Conservation (phyloP, 305 asterid species). For the Fraxinus sp. region DNA sequence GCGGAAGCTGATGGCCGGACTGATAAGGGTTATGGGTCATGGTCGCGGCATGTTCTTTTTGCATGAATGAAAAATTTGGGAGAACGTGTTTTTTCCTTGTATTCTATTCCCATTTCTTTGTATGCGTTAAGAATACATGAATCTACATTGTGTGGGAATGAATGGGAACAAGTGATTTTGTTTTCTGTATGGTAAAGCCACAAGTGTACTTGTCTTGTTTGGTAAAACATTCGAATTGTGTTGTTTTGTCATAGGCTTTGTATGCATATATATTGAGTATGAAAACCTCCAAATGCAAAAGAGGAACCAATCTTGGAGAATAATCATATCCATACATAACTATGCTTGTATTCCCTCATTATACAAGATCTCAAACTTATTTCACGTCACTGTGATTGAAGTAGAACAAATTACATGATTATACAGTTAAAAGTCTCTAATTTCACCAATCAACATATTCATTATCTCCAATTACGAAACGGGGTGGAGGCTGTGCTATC, state of each 20-base stretch:
- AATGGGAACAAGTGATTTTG: slow-evolving; percentile 32
- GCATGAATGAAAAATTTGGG: slow-evolving; percentile 16
- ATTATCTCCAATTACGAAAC: neutral
- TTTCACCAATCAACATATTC: neutral
- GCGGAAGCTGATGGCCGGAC: neutral
- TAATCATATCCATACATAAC: neutral
- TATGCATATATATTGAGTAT: neutral
- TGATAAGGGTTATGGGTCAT: slow-evolving; percentile 24
- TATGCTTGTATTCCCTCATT: neutral
- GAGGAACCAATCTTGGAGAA: neutral
- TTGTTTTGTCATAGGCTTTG: slow-evolving; percentile 25
- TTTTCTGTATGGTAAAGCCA: slow-evolving; percentile 50
- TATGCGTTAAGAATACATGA: neutral
- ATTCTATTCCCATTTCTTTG: neutral
- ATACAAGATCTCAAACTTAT: neutral
- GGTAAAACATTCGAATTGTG: slow-evolving; percentile 36
- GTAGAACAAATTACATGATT: neutral
- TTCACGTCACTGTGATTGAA: neutral
- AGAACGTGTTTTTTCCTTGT: neutral
- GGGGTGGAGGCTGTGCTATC: slow-evolving; percentile 19
- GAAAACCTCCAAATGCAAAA: neutral
- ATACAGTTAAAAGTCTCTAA: neutral
- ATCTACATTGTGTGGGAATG: neutral
- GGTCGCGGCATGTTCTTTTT: slow-evolving; percentile 1
- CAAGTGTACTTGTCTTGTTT: slow-evolving; percentile 52